Evolutionary conservation across 345 rosid species (phyloP), one percentile per base, ranked within the genome.

Genomic region (Gossypium rotundifolium): DNA sequence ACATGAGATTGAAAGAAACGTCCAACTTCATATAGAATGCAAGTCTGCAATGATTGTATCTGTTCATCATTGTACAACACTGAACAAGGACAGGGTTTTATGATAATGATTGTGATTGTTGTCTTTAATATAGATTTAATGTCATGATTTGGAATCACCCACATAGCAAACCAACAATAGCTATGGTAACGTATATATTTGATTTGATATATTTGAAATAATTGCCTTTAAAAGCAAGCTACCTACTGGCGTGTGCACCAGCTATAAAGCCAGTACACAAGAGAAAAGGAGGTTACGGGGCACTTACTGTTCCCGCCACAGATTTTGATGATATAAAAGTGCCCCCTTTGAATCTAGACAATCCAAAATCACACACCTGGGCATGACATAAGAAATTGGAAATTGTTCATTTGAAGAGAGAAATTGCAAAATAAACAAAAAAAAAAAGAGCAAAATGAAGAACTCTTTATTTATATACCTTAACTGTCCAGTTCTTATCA

Each of bases 271-370:
- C 68, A 7, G 13, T 25, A 10, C 16, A 57, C 58, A 49, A 25
- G 38, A 45, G 51, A 45, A 22, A 57, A 57, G 3, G 68, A 54
- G 63, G 53, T 59, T 29, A 71, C 64, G 53, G 54, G 79, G 70
- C 71, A 83, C 88, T 84, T 84, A 94, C 98, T 25, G 98, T 94
- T 83, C 98, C 98, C n/a, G 97, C 98, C 64, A 92, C 97, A 44
- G 97, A 94, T 80, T 92, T 94, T 68, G 98, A 92, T 79, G 98
- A 83, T 80, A 94, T 77, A 53, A 87, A 92, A 18, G 96, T 91
- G 82, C 83, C 88, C 38, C 95, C 93, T 80, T 94, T 94, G 79
- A 94, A 94, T 80, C 98, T 94, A 3, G 98, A 94, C 77, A 94
- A 75, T 69, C 98, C 98, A 84, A 94, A 94, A 79, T 94, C 98